These are phyloP conservation scores for Fagus crenata DNA, from an alignment of 306 rosid genomes.

Conservation along the genomic window DNA sequence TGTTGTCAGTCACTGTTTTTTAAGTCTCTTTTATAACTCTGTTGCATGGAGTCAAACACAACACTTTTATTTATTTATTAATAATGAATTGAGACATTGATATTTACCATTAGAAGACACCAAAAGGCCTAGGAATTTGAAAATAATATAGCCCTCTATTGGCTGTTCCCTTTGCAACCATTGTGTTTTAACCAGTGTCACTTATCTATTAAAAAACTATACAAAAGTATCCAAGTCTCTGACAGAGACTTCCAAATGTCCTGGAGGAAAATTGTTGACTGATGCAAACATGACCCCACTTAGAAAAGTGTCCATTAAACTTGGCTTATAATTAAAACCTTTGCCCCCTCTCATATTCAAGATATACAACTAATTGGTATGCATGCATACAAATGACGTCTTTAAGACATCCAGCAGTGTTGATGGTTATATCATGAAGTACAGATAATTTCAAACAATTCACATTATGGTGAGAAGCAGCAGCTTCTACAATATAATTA, in stretches of 20 bases:
- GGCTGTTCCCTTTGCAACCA: not conserved
- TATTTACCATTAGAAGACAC: too few relatives aligned
- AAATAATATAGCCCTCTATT: not conserved
- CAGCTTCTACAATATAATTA: not conserved
- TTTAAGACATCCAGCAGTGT: not conserved
- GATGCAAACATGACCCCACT: not conserved
- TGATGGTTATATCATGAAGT: not conserved
- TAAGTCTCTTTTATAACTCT: too few relatives aligned
- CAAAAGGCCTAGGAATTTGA: not conserved
- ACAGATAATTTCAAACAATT: not conserved
- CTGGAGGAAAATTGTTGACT: not conserved
- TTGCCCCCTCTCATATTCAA: not conserved
- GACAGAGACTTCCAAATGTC: not conserved
- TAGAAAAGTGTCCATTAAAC: not conserved
- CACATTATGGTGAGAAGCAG: not conserved
- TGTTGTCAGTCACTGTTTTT: too few relatives aligned
- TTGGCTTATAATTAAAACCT: not conserved
- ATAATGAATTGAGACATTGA: too few relatives aligned
- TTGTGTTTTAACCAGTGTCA: not conserved
- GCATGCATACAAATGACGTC: not conserved
- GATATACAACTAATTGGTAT: not conserved
- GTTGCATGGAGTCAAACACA: too few relatives aligned
- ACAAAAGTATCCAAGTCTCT: too few relatives aligned
- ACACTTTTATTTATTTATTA: too few relatives aligned
- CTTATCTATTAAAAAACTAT: not conserved